Conservation (phyloP, 1,284 basidiomycete genomes). For the Takashimella tepidaria region DNA sequence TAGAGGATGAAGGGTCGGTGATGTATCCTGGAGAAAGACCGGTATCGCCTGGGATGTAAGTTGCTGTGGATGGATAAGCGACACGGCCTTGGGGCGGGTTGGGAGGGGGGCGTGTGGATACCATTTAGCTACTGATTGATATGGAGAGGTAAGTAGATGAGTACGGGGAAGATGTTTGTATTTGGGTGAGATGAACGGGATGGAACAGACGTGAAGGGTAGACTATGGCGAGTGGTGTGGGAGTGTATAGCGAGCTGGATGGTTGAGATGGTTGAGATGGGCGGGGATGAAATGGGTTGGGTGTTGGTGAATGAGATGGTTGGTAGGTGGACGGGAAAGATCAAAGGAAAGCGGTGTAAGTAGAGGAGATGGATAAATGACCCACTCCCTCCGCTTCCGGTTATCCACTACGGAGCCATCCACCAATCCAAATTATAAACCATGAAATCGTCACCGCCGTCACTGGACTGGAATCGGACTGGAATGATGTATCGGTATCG, state of each 20-base stretch:
- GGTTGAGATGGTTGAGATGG: neutral
- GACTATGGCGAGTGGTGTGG: neutral
- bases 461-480: no score
- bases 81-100: constrained; percentile 31
- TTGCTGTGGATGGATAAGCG: constrained; percentile 37
- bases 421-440: no score
- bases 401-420: no score
- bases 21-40: constrained; percentile 23
- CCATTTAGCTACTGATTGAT: no score
- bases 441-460: no score
- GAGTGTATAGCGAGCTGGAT: neutral
- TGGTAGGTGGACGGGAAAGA: no score
- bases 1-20: constrained; percentile 11
- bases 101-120: constrained; percentile 39
- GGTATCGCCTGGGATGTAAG: constrained; percentile 35
- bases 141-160: neutral
- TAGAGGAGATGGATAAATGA: no score
- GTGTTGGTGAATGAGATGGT: no score
- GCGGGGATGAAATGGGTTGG: no score
- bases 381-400: no score
- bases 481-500: no score
- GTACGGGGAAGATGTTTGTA: neutral
- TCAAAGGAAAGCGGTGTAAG: no score
- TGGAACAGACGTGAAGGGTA: neutral
- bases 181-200: neutral